Evolutionary conservation across 139 green algal genomes (phyloP).

Genomic region (Closterium sp.): DNA sequence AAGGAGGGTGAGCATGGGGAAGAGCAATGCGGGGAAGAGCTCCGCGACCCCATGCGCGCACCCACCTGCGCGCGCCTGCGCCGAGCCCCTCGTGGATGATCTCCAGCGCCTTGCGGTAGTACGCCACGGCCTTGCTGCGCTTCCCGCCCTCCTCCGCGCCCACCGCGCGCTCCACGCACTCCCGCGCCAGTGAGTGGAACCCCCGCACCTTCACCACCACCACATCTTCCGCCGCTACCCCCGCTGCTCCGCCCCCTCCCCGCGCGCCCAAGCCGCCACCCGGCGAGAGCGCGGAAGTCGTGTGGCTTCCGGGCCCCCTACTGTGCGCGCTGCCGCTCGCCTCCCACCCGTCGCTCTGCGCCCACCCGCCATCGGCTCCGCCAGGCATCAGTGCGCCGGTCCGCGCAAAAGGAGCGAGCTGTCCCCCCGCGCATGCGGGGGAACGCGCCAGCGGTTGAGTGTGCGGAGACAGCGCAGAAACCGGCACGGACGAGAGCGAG

Average conservation of each 20-base stretch:
- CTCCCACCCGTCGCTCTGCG: background rate
- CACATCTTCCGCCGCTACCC: background rate
- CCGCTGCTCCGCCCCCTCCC: too few species aligned
- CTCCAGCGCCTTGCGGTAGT: constrained; percentile 13
- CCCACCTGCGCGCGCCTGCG: background rate
- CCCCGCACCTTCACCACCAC: constrained; percentile 20
- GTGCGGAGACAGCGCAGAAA: background rate
- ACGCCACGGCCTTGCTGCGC: constrained; percentile 13
- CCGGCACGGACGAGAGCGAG: background rate
- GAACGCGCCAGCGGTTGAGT: background rate
- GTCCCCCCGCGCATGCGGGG: background rate
- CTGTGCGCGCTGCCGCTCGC: background rate
- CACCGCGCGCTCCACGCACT: constrained; percentile 21
- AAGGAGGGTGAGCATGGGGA: too few species aligned
- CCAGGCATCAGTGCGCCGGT: background rate
- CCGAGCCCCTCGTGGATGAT: constrained; percentile 21
- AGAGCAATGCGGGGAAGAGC: too few species aligned
- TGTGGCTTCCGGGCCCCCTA: background rate
- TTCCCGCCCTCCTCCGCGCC: constrained; percentile 15
- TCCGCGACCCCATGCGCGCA: constrained; percentile 5
- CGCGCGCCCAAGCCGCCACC: background rate
- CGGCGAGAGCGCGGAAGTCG: background rate
- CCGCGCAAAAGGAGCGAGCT: background rate
- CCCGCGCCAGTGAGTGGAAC: constrained; percentile 32
- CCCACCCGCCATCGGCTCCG: background rate